Base-by-base conservation (phyloP, 495 filamentous ascomycete genomes). In the Lasiosphaeria ovina region DNA sequence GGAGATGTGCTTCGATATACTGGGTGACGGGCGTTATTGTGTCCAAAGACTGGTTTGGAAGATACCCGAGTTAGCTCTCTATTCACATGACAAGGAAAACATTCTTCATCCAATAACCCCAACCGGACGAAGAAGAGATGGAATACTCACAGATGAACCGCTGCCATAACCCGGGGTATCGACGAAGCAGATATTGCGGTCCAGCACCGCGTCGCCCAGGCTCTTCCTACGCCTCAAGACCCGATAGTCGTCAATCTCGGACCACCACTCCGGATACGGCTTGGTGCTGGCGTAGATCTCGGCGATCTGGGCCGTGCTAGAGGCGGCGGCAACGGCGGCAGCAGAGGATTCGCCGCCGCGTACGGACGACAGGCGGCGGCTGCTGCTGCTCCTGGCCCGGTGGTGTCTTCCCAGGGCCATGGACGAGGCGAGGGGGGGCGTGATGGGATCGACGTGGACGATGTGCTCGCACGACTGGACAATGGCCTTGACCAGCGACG, bases 381-480 rank as follows among this genome's bases (percentile, higher is more conserved):
- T 60, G 58, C 62, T 24, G n/a, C 57, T 54, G 12, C 63, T 48
- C 10, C 42, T 35, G 55, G 35, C 52, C 51, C 14, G 47, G 12
- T 55, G 48, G 16, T 67, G 52, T 49, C 63, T 70, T 62, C 50
- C 63, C 57, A 69, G 16, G 12, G 47, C 34, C 36, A 34, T 16
- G 32, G 68, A 64, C 52, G 63, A 63, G 34, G 57, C 59, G 32
- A 58, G 65, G 59, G 72, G 76, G 10, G 83, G 72, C 6, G 83
- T 75, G 36, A 95, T 77, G 0, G 91, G 85, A 70, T 98, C 94
- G 54, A 97, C 89, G 72, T 98, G 94, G 2, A 98, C 94, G 60
- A 99, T 96, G 70, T 97, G 91, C 67, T 96, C 90, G 69, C 93
- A 97, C n/a, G 77, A 83, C 69, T 97, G 94, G 11, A 96, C 90